Evolutionary conservation across 2,329 filamentous ascomycete species (phyloP).

Genomic region (Didymella segeticola): DNA sequence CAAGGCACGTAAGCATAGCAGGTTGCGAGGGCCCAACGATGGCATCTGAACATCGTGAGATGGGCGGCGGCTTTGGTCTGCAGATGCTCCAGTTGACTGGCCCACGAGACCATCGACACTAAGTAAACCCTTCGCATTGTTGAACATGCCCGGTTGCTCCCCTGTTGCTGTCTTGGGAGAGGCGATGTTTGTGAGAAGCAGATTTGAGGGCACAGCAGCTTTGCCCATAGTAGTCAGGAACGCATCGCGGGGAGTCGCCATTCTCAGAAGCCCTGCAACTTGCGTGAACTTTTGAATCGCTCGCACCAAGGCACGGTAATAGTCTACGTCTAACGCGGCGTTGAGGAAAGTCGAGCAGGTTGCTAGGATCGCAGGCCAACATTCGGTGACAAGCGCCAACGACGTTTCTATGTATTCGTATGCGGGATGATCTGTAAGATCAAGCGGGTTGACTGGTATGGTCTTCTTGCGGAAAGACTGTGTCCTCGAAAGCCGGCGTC

Average conservation of each 20-base stretch:
- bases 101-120: constrained; percentile 75
- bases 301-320: constrained; percentile 89
- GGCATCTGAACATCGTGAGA: constrained; percentile 57
- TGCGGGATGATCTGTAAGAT: constrained; percentile 74
- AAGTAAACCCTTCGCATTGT: constrained; percentile 73
- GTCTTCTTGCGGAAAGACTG: constrained; percentile 76
- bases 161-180: constrained; percentile 49
- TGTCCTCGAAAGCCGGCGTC: constrained; percentile 61
- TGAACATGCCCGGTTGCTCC: constrained; percentile 67
- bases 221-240: constrained; percentile 95
- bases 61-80: constrained; percentile 66
- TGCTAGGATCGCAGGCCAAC: constrained; percentile 94
- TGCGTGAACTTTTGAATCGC: constrained; percentile 96
- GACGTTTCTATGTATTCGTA: constrained; percentile 75
- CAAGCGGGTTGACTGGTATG: constrained; percentile 83
- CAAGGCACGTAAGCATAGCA: constrained; percentile 87
- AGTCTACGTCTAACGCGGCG: constrained; percentile 88
- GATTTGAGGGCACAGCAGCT: constrained; percentile 85
- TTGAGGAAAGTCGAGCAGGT: constrained; percentile 96
- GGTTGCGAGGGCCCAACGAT: constrained; percentile 82
- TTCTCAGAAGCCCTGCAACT: constrained; percentile 84
- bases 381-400: constrained; percentile 83
- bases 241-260: constrained; percentile 87
- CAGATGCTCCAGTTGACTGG: constrained; percentile 58
- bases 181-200: constrained; percentile 51